Conservation (phyloP, 345 rosid species). For the Erucastrum elatum region DNA sequence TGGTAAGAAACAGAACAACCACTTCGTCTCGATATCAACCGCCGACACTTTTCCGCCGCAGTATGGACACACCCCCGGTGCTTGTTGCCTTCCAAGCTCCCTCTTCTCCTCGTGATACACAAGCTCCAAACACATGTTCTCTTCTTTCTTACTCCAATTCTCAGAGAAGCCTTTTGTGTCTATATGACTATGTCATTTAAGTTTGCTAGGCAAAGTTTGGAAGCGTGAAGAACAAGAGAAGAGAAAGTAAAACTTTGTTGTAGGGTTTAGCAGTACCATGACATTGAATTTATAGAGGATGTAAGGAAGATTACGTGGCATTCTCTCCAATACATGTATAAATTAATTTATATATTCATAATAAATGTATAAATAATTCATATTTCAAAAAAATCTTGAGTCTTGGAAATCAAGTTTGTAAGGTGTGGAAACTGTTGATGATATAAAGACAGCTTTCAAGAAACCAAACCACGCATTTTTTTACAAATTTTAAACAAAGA, state of each 20-base stretch:
- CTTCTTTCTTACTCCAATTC: not conserved
- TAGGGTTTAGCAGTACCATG: constrained; percentile 26
- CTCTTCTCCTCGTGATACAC: constrained; percentile 56
- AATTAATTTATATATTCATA: not conserved
- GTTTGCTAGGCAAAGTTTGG: constrained; percentile 20
- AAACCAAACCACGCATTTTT: not conserved
- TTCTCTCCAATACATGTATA: not conserved
- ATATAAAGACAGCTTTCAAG: constrained; percentile 11
- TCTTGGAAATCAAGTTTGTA: not conserved
- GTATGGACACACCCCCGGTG: constrained; percentile 75
- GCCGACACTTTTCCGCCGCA: constrained; percentile 66
- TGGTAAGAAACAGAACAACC: constrained; percentile 84
- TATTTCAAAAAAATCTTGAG: not conserved
- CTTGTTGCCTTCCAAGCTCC: constrained; percentile 70
- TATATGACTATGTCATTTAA: not conserved
- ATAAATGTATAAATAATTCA: not conserved
- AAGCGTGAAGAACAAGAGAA: constrained; percentile 25
- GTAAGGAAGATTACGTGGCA: constrained; percentile 27
- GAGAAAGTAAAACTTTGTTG: constrained; percentile 1
- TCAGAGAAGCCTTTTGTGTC: not conserved
- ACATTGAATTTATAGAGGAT: constrained; percentile 29
- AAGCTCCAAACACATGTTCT: constrained; percentile 56
- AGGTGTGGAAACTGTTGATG: constrained; percentile 15
- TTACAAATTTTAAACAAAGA: not conserved
- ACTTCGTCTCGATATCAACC: constrained; percentile 35